Percentiles rank a stretch among this genome's conserved stretches.
Evolutionary conservation across 2,329 filamentous ascomycete genomes (phyloP).

Genomic region (Verticillium longisporum): DNA sequence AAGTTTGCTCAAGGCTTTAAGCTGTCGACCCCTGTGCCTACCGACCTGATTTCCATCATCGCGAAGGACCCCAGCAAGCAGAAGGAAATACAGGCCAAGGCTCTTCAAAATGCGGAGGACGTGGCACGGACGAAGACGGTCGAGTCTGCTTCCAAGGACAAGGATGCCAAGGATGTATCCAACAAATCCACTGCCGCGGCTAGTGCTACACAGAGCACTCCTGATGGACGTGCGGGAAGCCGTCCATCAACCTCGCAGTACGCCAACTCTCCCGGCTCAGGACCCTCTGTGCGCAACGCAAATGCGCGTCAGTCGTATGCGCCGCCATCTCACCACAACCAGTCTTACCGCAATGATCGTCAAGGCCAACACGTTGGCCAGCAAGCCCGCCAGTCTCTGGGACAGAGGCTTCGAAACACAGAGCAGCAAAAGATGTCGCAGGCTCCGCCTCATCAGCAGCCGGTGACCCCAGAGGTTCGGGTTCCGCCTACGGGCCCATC

Average conservation of each 20-base stretch:
- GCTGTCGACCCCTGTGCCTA: constrained; percentile 83
- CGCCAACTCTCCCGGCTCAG: not conserved
- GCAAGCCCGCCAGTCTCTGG: constrained; percentile 32
- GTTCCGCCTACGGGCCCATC: constrained; percentile 69
- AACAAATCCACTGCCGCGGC: constrained; percentile 23
- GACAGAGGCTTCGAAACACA: constrained; percentile 42
- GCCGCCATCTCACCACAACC: constrained; percentile 37
- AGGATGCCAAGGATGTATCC: constrained; percentile 44
- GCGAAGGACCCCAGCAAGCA: constrained; percentile 96
- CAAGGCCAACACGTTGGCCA: constrained; percentile 32
- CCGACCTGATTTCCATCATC: constrained; percentile 87
- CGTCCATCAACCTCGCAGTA: constrained; percentile 20
- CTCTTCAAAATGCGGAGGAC: constrained; percentile 67
- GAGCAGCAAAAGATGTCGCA: constrained; percentile 46
- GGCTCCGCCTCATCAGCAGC: constrained; percentile 26
- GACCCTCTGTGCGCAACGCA: constrained; percentile 32
- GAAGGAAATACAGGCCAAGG: constrained; percentile 85
- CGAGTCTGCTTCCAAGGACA: constrained; percentile 42
- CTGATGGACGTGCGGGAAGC: constrained; percentile 19
- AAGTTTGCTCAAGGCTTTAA: constrained; percentile 95
- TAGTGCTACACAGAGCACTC: constrained; percentile 8
- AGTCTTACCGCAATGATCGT: constrained; percentile 42
- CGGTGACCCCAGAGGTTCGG: constrained; percentile 56
- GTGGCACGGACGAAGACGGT: constrained; percentile 37
- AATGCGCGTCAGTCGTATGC: constrained; percentile 41